Conservation (phyloP, 2,329 filamentous ascomycete genomes). For the Fusarium annulatum region DNA sequence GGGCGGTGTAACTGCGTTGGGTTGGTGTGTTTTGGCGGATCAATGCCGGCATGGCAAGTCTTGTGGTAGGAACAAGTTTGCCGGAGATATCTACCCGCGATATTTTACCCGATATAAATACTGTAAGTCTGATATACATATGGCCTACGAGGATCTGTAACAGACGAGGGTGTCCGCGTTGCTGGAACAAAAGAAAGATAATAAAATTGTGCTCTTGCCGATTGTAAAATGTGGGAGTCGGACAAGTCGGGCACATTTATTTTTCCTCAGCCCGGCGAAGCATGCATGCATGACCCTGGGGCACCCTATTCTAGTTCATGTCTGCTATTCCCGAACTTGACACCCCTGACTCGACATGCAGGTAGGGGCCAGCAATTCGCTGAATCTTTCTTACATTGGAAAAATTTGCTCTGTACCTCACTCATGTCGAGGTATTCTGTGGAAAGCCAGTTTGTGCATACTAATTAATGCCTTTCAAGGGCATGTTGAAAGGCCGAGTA, state of each 20-base stretch:
- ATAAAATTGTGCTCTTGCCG: conserved; percentile 3
- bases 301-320: conserved; percentile 1
- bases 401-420: conserved; percentile 1
- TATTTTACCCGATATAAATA: conserved; percentile 5
- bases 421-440: conserved; percentile 29
- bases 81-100: conserved; percentile 23
- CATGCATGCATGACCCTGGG: conserved; percentile 4
- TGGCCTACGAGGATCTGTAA: not conserved
- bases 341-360: conserved; percentile 31
- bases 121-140: not conserved
- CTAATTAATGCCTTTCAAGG: not conserved
- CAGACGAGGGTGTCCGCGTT: not conserved
- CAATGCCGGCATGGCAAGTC: not conserved
- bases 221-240: conserved; percentile 11
- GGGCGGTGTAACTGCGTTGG: conserved; percentile 8
- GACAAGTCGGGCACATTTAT: conserved; percentile 4
- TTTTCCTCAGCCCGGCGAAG: conserved; percentile 3
- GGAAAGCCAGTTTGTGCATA: not conserved
- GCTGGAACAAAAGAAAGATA: conserved; percentile 4
- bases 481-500: not conserved
- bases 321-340: conserved; percentile 37
- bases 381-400: conserved; percentile 27
- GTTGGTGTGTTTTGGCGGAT: not conserved
- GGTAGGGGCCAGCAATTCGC: conserved; percentile 5
- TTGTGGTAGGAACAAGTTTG: not conserved